Evolutionary conservation across 306 rosid species (phyloP).

Genomic region (Cicer judaicum): DNA sequence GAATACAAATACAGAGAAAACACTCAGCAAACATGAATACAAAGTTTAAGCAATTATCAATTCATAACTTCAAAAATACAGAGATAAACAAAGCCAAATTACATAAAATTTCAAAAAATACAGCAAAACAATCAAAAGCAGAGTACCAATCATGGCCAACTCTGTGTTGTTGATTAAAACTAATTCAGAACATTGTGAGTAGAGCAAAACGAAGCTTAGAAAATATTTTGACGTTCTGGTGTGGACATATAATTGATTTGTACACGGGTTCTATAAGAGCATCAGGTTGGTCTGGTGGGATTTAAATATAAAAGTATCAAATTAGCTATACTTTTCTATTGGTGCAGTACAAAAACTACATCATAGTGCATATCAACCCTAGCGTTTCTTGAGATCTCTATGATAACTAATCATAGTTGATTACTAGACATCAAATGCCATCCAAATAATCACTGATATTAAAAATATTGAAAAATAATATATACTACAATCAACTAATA

Average conservation of each 20-base stretch:
- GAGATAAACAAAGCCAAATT: too few relatives aligned
- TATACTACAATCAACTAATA: slow-evolving; percentile 10
- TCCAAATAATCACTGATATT: neutral
- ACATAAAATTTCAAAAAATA: too few relatives aligned
- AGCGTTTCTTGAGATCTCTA: neutral
- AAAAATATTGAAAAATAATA: neutral
- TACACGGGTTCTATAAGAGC: neutral
- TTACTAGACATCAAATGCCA: slow-evolving; percentile 26
- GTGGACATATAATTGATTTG: slow-evolving; percentile 4
- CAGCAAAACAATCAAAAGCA: too few relatives aligned
- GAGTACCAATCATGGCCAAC: slow-evolving; percentile 47
- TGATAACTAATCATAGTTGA: slow-evolving; percentile 6
- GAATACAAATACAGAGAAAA: too few relatives aligned
- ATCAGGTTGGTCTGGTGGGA: slow-evolving; percentile 2
- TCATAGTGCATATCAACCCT: slow-evolving; percentile 1
- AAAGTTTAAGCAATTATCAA: too few relatives aligned
- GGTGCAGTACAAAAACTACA: slow-evolving; percentile 13
- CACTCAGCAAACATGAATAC: too few relatives aligned
- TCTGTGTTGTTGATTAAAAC: slow-evolving; percentile 52
- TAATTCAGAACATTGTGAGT: slow-evolving; percentile 24
- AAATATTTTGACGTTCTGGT: neutral
- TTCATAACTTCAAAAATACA: too few relatives aligned
- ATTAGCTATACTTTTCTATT: slow-evolving; percentile 11
- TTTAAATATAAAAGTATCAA: slow-evolving; percentile 6
- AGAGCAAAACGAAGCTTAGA: neutral